Evolutionary conservation across 2,329 filamentous ascomycete genomes (phyloP).

Genomic region (Teratosphaeria gauchensis): DNA sequence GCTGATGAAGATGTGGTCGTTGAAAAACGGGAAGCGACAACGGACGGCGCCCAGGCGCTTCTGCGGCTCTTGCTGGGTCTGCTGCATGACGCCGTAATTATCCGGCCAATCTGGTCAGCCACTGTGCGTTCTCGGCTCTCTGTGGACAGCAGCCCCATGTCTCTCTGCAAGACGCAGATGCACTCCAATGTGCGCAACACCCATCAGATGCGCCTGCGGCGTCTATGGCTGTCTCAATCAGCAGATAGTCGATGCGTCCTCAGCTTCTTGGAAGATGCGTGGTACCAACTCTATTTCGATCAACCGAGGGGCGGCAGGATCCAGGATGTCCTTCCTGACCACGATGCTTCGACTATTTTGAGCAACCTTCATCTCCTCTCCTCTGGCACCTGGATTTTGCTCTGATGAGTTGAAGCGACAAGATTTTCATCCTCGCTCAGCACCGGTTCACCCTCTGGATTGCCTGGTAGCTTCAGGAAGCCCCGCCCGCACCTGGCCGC

Average conservation of each 20-base stretch:
- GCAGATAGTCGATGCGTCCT: neutral
- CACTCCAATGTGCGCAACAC: neutral
- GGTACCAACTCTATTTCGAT: neutral
- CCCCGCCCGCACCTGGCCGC: neutral
- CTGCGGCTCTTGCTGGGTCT: neutral
- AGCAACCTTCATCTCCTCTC: no score
- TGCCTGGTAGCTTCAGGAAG: neutral
- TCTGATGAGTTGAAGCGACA: no score
- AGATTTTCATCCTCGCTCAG: no score
- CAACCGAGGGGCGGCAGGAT: neutral
- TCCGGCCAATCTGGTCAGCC: neutral
- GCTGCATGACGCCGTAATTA: neutral
- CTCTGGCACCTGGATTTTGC: no score
- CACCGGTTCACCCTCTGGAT: neutral
- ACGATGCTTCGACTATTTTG: neutral
- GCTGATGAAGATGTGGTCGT: neutral
- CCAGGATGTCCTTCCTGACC: neutral
- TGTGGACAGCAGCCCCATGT: neutral
- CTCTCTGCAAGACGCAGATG: neutral
- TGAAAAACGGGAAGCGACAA: no score
- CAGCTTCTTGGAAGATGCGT: neutral
- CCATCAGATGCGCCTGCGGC: neutral
- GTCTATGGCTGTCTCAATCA: neutral
- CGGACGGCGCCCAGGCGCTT: neutral
- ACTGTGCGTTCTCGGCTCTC: neutral